Percentiles rank a stretch among this genome's conserved stretches.
These are phyloP conservation scores for Curvularia spicifera DNA, from an alignment of 2,329 filamentous ascomycete genomes.

Conservation along the genomic window DNA sequence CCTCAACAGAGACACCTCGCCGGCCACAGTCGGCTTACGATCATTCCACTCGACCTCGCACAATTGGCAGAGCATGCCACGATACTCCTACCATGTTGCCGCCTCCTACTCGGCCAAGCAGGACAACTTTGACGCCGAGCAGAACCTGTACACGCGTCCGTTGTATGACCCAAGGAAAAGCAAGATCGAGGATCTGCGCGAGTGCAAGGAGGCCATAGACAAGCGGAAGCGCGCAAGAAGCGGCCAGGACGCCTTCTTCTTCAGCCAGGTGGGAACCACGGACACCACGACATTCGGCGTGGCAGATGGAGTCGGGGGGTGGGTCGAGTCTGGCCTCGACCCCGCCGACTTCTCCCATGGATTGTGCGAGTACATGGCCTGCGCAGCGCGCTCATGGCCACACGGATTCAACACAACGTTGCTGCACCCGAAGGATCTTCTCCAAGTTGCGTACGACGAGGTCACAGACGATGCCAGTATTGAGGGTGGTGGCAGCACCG, in stretches of 20 bases:
- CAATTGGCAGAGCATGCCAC: conserved; percentile 33
- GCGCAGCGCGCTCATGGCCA: conserved; percentile 68
- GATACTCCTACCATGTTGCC: conserved; percentile 50
- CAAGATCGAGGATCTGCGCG: conserved; percentile 32
- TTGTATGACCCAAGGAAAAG: conserved; percentile 36
- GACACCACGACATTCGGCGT: conserved; percentile 82
- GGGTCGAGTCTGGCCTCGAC: conserved; percentile 90
- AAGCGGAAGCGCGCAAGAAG: conserved; percentile 73
- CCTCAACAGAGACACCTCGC: conserved; percentile 37
- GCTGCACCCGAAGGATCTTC: conserved; percentile 70
- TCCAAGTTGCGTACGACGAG: conserved; percentile 84
- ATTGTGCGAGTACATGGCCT: conserved; percentile 91
- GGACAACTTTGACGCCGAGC: conserved; percentile 45
- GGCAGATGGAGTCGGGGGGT: conserved; percentile 94
- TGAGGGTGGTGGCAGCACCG: conserved; percentile 86
- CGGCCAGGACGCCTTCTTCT: conserved; percentile 96
- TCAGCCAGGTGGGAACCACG: conserved; percentile 74
- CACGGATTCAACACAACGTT: conserved; percentile 47
- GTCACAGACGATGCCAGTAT: conserved; percentile 77
- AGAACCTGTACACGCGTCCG: conserved; percentile 47
- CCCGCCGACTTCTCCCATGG: conserved; percentile 95
- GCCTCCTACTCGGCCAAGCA: conserved; percentile 52
- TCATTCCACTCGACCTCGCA: conserved; percentile 42
- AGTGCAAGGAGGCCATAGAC: conserved; percentile 51
- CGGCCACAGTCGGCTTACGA: conserved; percentile 37